Percentiles rank a stretch among this genome's conserved stretches.
Conservation (phyloP, 1,139 yeast species). For the Yamadazyma blattariae region DNA sequence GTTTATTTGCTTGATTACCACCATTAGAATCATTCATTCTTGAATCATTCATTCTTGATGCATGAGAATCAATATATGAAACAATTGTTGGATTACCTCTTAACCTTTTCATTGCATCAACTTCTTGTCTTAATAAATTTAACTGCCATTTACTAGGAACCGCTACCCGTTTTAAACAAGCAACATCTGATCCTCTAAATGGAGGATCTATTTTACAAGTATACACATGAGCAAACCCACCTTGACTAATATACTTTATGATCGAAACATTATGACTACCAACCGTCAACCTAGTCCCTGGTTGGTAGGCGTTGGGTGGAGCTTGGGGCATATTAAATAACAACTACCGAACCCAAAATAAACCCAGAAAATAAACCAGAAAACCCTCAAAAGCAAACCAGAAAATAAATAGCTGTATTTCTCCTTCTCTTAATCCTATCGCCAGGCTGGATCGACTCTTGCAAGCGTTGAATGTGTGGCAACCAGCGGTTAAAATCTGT, state of each 20-base stretch:
- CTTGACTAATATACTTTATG: conserved; percentile 61
- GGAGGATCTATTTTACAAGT: conserved; percentile 57
- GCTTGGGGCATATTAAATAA: conserved; percentile 11
- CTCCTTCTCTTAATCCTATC: too few species aligned
- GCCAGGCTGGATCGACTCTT: too few species aligned
- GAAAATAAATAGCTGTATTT: too few species aligned
- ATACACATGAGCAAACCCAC: conserved; percentile 82
- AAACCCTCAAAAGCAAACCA: too few species aligned
- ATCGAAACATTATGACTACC: conserved; percentile 62
- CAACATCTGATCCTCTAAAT: conserved; percentile 44
- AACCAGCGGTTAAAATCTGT: too few species aligned
- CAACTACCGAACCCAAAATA: too few species aligned
- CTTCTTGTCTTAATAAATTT: conserved; percentile 69
- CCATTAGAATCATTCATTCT: not conserved
- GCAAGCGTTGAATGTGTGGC: too few species aligned
- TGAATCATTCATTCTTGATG: conserved; percentile 52
- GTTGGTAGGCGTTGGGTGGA: conserved; percentile 57
- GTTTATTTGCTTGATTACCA: conserved; percentile 19
- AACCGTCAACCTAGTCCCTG: conserved; percentile 62
- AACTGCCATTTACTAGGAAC: conserved; percentile 73
- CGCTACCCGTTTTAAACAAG: conserved; percentile 72
- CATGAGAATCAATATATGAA: conserved; percentile 90
- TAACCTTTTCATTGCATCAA: conserved; percentile 79
- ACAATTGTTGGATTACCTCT: conserved; percentile 79
- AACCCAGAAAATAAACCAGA: too few species aligned